A percentile compares a stretch with the other conserved stretches of the same genome.
These are phyloP conservation scores for Rhizopus arrhizus DNA, from an alignment of 371 early-diverging fungal genomes.

Conservation along the genomic window DNA sequence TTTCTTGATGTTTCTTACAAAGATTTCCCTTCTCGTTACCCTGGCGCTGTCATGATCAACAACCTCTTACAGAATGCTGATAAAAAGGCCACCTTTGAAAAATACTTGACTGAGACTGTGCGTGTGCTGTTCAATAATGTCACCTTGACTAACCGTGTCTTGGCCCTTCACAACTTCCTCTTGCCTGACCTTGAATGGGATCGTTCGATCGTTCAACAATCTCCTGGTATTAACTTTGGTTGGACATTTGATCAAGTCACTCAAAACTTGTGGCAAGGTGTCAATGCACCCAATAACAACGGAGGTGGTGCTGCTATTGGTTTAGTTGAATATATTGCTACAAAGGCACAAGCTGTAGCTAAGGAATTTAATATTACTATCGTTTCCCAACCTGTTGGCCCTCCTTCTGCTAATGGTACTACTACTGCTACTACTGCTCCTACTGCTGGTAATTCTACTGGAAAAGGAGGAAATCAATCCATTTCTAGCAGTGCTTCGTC, in stretches of 20 bases:
- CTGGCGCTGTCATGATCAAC: conserved; percentile 55
- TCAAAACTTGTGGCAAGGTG: conserved; percentile 47
- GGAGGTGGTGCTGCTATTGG: conserved; percentile 57
- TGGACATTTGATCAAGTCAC: conserved; percentile 49
- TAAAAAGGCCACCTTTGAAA: conserved; percentile 44
- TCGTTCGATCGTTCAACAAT: conserved; percentile 52
- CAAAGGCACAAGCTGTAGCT: conserved; percentile 27
- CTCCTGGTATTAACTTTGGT: conserved; percentile 58
- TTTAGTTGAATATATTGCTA: conserved; percentile 45
- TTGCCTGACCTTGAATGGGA: conserved; percentile 58
- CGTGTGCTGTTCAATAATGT: conserved; percentile 55
- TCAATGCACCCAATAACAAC: conserved; percentile 33
- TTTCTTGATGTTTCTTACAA: conserved; percentile 49
- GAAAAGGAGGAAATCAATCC: not conserved
- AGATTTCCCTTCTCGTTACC: conserved; percentile 40
- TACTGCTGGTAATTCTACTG: conserved; percentile 26
- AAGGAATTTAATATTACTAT: conserved; percentile 49
- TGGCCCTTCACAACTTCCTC: conserved; percentile 55
- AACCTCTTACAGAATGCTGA: conserved; percentile 51
- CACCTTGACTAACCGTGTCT: conserved; percentile 52
- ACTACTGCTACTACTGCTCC: conserved; percentile 7
- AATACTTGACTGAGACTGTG: conserved; percentile 55
- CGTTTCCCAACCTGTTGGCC: conserved; percentile 37
- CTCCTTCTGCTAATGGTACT: conserved; percentile 32
- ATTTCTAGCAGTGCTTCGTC: conserved; percentile 6